Percentiles rank a stretch among this genome's conserved stretches.
These are phyloP conservation scores for Penicillium goetzii DNA, from an alignment of 495 filamentous ascomycete genomes.

Conservation along the genomic window DNA sequence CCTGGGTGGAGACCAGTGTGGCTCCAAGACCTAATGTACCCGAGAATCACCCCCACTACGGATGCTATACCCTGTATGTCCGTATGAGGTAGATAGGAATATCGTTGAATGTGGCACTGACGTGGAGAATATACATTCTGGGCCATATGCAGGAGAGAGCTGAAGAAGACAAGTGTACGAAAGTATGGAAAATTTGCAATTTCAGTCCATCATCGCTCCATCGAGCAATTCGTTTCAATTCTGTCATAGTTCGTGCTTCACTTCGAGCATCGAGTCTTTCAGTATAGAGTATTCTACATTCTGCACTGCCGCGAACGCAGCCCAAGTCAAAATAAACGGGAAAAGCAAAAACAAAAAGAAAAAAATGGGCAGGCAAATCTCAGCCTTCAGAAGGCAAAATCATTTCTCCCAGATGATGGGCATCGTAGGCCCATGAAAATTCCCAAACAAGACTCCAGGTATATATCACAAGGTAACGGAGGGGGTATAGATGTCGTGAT, in stretches of 20 bases:
- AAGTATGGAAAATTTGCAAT: not conserved
- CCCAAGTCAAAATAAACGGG: not conserved
- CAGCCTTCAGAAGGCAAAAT: not conserved
- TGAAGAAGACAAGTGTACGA: not conserved
- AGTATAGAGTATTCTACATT: conserved; percentile 15
- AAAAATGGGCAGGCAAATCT: not conserved
- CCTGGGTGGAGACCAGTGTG: not conserved
- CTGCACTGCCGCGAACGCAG: not conserved
- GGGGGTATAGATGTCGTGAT: conserved; percentile 14
- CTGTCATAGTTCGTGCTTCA: not conserved
- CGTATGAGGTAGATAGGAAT: not conserved
- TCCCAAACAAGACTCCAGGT: conserved; percentile 21
- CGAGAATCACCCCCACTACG: not conserved
- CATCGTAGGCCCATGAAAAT: conserved; percentile 16
- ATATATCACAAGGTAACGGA: conserved; percentile 15
- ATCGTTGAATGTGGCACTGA: not conserved
- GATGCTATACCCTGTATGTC: not conserved
- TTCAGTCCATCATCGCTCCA: not conserved
- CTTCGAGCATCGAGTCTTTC: not conserved
- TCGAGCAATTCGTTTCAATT: not conserved
- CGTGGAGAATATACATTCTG: not conserved
- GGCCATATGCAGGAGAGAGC: not conserved
- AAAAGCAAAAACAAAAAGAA: not conserved
- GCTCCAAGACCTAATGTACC: not conserved
- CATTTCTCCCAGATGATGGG: not conserved